phyloP scores from a whole-genome alignment of 2,329 filamentous ascomycete genomes.

The Claviceps sp. region DNA sequence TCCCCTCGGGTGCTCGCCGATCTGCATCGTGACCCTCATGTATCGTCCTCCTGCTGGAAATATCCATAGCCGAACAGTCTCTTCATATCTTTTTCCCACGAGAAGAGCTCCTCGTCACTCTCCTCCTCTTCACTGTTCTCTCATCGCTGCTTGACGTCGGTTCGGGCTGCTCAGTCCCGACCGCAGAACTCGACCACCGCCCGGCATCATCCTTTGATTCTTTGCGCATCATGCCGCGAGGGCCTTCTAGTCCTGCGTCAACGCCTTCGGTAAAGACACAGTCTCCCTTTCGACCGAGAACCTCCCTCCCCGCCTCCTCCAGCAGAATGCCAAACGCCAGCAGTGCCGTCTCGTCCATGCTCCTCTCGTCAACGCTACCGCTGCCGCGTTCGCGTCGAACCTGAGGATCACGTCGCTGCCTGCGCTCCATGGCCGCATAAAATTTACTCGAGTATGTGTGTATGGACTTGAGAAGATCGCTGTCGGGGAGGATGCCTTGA shows the following conservation, averaged over 20 bases:
- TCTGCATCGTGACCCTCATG: background rate
- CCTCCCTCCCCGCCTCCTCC: conserved; percentile 52
- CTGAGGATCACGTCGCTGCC: conserved; percentile 4
- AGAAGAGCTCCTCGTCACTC: conserved; percentile 8
- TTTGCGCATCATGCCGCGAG: background rate
- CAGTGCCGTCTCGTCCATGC: conserved; percentile 67
- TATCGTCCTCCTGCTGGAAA: too few species aligned
- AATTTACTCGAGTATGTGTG: conserved; percentile 56
- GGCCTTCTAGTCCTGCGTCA: background rate
- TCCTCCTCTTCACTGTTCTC: conserved; percentile 19
- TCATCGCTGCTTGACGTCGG: conserved; percentile 10
- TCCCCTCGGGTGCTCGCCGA: background rate
- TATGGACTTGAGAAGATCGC: conserved; percentile 54
- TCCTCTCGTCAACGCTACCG: conserved; percentile 36
- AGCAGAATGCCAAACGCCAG: conserved; percentile 62
- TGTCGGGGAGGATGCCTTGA: conserved; percentile 44
- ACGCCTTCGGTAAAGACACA: conserved; percentile 54
- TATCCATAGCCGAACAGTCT: background rate
- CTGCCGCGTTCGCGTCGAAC: conserved; percentile 6
- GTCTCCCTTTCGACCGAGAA: conserved; percentile 52
- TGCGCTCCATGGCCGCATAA: conserved; percentile 35
- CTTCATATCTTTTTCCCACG: background rate
- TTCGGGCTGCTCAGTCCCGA: conserved; percentile 13
- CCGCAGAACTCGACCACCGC: conserved; percentile 6
- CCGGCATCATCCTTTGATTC: conserved; percentile 8